Evolutionary conservation across 1,139 yeast genomes (phyloP), one percentile per base, ranked within the genome.

Genomic region (Ogataea hybrid): DNA sequence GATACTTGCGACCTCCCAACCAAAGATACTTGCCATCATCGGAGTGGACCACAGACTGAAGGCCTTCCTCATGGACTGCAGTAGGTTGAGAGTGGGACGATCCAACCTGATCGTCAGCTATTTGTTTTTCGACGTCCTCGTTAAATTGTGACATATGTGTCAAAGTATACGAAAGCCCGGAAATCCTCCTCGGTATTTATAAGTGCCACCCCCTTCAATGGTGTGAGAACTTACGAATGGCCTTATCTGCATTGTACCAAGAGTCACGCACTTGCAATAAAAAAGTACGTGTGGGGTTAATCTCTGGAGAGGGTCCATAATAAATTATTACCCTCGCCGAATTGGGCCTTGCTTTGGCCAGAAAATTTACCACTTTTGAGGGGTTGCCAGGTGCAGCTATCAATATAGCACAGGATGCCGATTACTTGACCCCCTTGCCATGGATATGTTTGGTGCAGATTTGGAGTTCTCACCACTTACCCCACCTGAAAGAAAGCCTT

Each of bases 1-100:
- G 70, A 53, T 84, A 87, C 57, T 75, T 80, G 47, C 84, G 81
- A 54, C 79, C 76, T 12, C 96, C 96, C 53, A 87, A 75, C 53
- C 71, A 81, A 46, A 87, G 70, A 59, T 77, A 82, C 45, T 83
- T 84, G 32, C 81, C 64, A 38, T 57, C 63, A 2, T 52, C 50
- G 1, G 61, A 52, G 1, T 62, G 55, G 14, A 44, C 36, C 12
- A 57, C 55, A 28, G 46, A 49, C 11, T 51, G 47, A 11, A 57
- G 43, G 14, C 51, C 42, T 14, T 43, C 50, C 9, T 45, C 22
- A 27, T 46, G 38, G 20, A 32, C 16, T 14, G 43, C 45, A 28
- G 45, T 43, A 32, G 50, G 41, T 34, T 41, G 40, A 28, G 53
- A 28, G 44, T 41, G 28, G 12, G 50, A 40, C 21, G 41, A 23